A percentile compares a stretch with the other conserved stretches of the same genome.
Conservation (phyloP, 257 asterid species). For the Plantago major region DNA sequence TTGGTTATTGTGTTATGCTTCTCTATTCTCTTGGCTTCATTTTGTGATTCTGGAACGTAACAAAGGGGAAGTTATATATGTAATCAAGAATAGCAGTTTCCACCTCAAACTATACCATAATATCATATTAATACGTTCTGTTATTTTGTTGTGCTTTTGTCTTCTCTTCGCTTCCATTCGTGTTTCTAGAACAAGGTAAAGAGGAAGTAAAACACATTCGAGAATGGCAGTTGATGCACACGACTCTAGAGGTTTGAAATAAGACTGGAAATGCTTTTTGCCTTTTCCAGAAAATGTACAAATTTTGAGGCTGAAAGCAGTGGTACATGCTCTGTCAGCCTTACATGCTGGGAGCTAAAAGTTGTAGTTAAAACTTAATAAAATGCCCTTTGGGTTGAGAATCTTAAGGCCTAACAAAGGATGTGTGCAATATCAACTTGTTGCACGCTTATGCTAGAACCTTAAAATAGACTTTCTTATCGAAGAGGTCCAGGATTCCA, state of each 20-base stretch:
- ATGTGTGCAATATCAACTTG: not conserved
- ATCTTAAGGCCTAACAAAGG: not conserved
- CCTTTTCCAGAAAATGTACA: not conserved
- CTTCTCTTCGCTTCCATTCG: not conserved
- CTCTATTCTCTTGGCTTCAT: slow-evolving; percentile 3
- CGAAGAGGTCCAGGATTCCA: too few relatives aligned
- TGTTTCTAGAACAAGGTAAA: not conserved
- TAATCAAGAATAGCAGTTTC: too few relatives aligned
- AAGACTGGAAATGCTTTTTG: not conserved
- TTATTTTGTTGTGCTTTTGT: not conserved
- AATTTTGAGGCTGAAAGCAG: not conserved
- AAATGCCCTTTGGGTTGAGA: not conserved
- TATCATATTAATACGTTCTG: too few relatives aligned
- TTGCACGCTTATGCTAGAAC: not conserved
- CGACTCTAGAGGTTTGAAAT: not conserved
- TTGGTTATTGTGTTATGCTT: not conserved
- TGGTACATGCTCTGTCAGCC: not conserved
- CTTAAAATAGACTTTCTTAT: slow-evolving; percentile 1
- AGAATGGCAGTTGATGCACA: not conserved
- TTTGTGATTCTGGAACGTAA: slow-evolving; percentile 5
- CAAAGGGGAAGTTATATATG: too few relatives aligned
- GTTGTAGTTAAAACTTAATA: not conserved
- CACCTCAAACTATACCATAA: too few relatives aligned
- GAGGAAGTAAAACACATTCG: not conserved
- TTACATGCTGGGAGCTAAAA: slow-evolving; percentile 2